Base-by-base conservation (phyloP, 495 filamentous ascomycete species). In the Stereocaulon alpinum region DNA sequence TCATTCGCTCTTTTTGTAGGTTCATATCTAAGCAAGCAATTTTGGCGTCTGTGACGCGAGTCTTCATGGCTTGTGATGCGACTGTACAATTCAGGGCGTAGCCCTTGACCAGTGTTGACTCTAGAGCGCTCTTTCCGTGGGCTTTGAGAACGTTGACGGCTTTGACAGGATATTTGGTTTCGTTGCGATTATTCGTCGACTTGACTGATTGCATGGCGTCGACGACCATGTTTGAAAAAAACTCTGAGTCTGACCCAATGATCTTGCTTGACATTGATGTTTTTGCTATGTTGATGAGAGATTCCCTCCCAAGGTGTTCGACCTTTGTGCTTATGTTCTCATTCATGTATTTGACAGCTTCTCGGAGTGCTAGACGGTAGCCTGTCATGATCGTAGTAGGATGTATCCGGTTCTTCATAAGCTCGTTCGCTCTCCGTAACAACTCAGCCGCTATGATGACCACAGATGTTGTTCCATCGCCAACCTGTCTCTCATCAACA, bases 241-340 rank as follows among this genome's bases (percentile, higher is more conserved):
- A 99, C 51, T 95, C 90, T 20, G 89, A 88, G 70, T 99, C 94
- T 49, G 88, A 77, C 47, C 93, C 94, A 69, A 99, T 97, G 70
- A 99, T 89, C 76, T 99, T 99, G 77, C 87, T 92, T 44, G 91
- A 96, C 92, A 99, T 99, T 60, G 93, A 97, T 7, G 93, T 99
- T 76, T 91, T 96, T 42, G 93, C 93, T 70, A 99, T 95, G 75
- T 84, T 97, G 66, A 97, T 71, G 56, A 99, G 79, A 59, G 87
- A 89, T 63, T 97, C 93, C 47, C 86, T 82, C 50, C 90, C 91
- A 40, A 99, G 81, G 50, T 83, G 82, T 66, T 97, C 94, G 41
- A 96, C 91, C 74, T 92, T 95, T 61, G 86, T 88, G 75, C 88
- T 87, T 71, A 99, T 86, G 69, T 97, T 95, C 74, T 97, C 93